Conservation (phyloP, 495 filamentous ascomycete genomes). For the Podospora appendiculata region DNA sequence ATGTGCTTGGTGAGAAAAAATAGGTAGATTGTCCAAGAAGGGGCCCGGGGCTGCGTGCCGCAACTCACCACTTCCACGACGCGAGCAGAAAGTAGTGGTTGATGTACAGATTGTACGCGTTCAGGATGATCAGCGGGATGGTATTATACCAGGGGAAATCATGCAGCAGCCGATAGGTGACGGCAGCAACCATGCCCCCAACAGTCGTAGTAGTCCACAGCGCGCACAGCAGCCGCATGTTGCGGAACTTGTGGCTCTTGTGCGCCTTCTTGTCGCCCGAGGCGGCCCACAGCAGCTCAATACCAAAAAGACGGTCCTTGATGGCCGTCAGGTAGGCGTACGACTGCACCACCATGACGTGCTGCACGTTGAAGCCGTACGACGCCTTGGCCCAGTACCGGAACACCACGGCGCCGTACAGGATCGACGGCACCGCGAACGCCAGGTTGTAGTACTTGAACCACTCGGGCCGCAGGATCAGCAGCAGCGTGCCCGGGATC, state of each 20-base stretch:
- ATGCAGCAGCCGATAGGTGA: slow-evolving; percentile 13
- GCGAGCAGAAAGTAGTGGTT: slow-evolving; percentile 20
- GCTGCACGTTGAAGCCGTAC: slow-evolving; percentile 28
- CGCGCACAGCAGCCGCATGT: slow-evolving; percentile 24
- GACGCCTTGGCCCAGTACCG: slow-evolving; percentile 23
- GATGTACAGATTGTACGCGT: slow-evolving; percentile 22
- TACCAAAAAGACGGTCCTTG: slow-evolving; percentile 24
- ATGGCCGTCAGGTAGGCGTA: slow-evolving; percentile 27
- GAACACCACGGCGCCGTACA: slow-evolving; percentile 22
- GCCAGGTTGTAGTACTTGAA: slow-evolving; percentile 30
- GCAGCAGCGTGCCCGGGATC: slow-evolving; percentile 21
- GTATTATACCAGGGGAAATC: slow-evolving; percentile 22
- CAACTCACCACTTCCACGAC: slow-evolving; percentile 19
- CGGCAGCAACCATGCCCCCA: slow-evolving; percentile 16
- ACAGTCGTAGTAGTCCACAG: slow-evolving; percentile 17
- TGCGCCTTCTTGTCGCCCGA: slow-evolving; percentile 28
- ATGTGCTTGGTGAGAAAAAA: neutral
- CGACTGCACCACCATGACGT: slow-evolving; percentile 28
- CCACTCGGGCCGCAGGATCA: slow-evolving; percentile 21
- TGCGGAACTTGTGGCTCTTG: slow-evolving; percentile 26
- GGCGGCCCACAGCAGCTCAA: slow-evolving; percentile 25
- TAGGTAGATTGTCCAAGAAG: no score
- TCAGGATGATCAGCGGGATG: slow-evolving; percentile 20
- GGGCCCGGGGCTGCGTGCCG: neutral
- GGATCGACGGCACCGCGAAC: slow-evolving; percentile 24